Evolutionary conservation across 2,329 filamentous ascomycete genomes (phyloP), one percentile per base, ranked within the genome.

Genomic region (Reticulascus tulasneorum): DNA sequence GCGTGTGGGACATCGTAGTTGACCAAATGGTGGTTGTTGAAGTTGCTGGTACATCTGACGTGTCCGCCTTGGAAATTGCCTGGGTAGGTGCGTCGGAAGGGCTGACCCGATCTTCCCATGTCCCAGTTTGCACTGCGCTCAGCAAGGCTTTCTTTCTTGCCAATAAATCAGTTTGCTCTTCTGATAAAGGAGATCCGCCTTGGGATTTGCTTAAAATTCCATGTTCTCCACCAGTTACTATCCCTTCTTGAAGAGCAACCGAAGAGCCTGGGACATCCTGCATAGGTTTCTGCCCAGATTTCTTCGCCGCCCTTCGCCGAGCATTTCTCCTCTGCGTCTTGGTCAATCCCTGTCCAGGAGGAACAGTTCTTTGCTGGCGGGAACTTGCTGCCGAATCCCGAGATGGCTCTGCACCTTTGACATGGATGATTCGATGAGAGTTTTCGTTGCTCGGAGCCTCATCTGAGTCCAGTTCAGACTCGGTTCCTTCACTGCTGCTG

Each of bases 281-380:
- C n/a, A n/a, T n/a, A n/a, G n/a, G n/a, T n/a, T n/a, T n/a, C n/a
- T 24, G 23, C 23, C 23, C 23, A 9, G 23, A 25, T 35, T 44
- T 9, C 37, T 65, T 64, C 4, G 58, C 56, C 4, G 57, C 54
- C 22, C 66, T 66, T 27, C 73, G 63, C 19, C 75, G 62, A 8
- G 64, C 65, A 42, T 79, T 79, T 6, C 75, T 65, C 41, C 64
- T 72, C 45, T 69, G 67, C 0, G 75, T 78, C 22, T 48, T 59
- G 1, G 56, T 53, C 32, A 69, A 52, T 3, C 68, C 67, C 12
- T 51, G 42, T 2, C 56, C 57, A 6, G 64, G 61, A 5, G 53
- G 42, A 2, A 58, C 54, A 9, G 45, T 36, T 7, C 27, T 42
- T n/a, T 47, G 20, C n/a, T 40, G 31, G 6, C 29, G 11, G 15